These are phyloP conservation scores for Coemansia sp. DNA, from an alignment of 192 early-diverging fungal genomes.

Conservation along the genomic window DNA sequence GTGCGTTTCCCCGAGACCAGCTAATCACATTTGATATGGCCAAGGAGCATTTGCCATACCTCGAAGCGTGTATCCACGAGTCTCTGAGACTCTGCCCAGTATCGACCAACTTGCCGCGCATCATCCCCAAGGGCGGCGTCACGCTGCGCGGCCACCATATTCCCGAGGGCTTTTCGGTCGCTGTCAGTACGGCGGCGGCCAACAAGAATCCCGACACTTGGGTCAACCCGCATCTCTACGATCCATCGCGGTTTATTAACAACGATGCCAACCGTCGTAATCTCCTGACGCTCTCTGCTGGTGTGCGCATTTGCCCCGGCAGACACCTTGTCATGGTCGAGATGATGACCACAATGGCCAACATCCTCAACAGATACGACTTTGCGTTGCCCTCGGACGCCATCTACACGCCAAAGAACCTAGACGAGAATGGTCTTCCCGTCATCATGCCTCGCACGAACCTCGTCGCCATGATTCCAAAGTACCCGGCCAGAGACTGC, in stretches of 20 bases:
- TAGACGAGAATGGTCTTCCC: constrained; percentile 15
- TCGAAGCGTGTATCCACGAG: constrained; percentile 46
- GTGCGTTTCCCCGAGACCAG: constrained; percentile 10
- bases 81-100: constrained; percentile 42
- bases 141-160: constrained; percentile 28
- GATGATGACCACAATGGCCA: constrained; percentile 38
- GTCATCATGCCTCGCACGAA: constrained; percentile 37
- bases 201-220: constrained; percentile 28
- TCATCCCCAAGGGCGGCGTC: constrained; percentile 34
- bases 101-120: constrained; percentile 33
- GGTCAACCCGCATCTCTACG: constrained; percentile 29
- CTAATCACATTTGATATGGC: constrained; percentile 30
- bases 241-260: constrained; percentile 25
- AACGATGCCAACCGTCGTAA: constrained; percentile 24
- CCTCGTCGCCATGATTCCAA: constrained; percentile 36
- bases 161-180: constrained; percentile 27
- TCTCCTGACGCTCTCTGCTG: constrained; percentile 35
- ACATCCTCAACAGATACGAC: constrained; percentile 45
- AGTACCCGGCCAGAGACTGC: constrained; percentile 34
- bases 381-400: constrained; percentile 25
- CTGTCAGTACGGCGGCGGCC: constrained; percentile 25
- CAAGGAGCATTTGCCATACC: constrained; percentile 19
- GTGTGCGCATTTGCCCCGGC: constrained; percentile 45
- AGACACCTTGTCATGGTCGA: constrained; percentile 38
- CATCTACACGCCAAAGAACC: constrained; percentile 16